Conservation (phyloP, 2,329 filamentous ascomycete species). For the Tolypocladium album region DNA sequence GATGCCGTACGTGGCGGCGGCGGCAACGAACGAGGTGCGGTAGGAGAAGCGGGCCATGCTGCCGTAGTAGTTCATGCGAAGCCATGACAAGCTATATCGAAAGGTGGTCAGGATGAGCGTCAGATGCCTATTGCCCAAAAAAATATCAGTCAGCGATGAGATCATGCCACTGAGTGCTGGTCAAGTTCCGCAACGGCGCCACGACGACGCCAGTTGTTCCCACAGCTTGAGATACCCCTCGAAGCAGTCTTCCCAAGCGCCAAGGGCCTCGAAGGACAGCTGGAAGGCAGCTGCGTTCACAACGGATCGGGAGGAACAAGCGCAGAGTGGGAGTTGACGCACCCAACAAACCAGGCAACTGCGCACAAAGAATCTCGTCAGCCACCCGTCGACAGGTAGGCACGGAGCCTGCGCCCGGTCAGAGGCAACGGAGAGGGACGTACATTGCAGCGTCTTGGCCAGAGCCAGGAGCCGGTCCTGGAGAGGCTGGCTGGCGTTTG, state of each 20-base stretch:
- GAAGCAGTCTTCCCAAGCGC: neutral
- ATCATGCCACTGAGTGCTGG: neutral
- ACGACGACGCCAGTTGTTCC: neutral
- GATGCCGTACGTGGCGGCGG: slow-evolving; percentile 89
- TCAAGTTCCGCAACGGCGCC: neutral
- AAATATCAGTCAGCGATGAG: slow-evolving; percentile 6
- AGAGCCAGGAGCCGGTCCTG: slow-evolving; percentile 65
- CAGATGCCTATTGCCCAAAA: slow-evolving; percentile 54
- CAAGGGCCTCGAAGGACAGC: no score
- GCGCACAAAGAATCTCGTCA: slow-evolving; percentile 18
- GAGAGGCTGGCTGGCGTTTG: slow-evolving; percentile 57
- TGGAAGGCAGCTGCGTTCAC: neutral
- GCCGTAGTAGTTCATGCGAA: slow-evolving; percentile 79
- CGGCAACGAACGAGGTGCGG: slow-evolving; percentile 80
- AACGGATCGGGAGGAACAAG: neutral
- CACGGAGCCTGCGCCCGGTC: neutral
- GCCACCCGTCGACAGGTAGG: slow-evolving; percentile 5
- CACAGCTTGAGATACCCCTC: neutral
- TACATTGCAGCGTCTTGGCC: slow-evolving; percentile 88
- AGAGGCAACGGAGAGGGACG: slow-evolving; percentile 19
- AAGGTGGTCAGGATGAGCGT: slow-evolving; percentile 72
- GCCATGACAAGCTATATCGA: slow-evolving; percentile 76
- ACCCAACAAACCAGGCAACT: slow-evolving; percentile 78
- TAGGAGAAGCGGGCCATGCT: slow-evolving; percentile 74
- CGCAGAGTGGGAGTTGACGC: slow-evolving; percentile 29